A percentile compares a stretch with the other conserved stretches of the same genome.
Conservation (phyloP, 2,329 filamentous ascomycete genomes). For the Rachicladosporium sp. region DNA sequence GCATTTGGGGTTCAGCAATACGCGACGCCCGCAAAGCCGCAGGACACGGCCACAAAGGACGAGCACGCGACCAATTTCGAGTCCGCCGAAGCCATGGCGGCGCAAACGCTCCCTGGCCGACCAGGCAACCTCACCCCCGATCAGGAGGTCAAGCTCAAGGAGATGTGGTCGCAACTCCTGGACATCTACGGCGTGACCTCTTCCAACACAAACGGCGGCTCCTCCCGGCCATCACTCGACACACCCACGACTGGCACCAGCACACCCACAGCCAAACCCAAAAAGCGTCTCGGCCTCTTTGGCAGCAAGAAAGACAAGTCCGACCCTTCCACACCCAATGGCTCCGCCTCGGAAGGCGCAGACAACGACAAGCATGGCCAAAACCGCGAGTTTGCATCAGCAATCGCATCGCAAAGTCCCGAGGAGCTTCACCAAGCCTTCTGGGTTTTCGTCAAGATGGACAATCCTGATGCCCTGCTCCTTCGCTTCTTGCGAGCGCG, state of each 20-base stretch:
- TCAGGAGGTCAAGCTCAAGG: constrained; percentile 75
- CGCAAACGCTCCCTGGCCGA: constrained; percentile 48
- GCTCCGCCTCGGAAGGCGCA: constrained; percentile 31
- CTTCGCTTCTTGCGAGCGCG: constrained; percentile 76
- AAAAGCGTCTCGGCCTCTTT: constrained; percentile 8
- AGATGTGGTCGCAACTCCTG: constrained; percentile 69
- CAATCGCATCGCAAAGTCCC: constrained; percentile 62
- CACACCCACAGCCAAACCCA: constrained; percentile 18
- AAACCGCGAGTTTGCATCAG: constrained; percentile 72
- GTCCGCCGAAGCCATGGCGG: constrained; percentile 5
- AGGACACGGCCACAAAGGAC: too few species aligned
- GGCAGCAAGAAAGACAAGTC: constrained; percentile 46
- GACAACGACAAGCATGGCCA: constrained; percentile 86
- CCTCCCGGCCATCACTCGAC: not conserved
- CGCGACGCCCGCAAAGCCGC: too few species aligned
- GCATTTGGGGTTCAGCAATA: not conserved
- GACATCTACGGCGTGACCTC: constrained; percentile 56
- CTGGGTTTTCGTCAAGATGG: constrained; percentile 91
- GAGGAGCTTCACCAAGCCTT: constrained; percentile 70
- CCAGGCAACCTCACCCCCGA: constrained; percentile 80
- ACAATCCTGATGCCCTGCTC: constrained; percentile 77
- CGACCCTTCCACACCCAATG: constrained; percentile 15
- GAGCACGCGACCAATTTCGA: not conserved
- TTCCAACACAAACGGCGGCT: constrained; percentile 7
- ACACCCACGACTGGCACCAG: constrained; percentile 7